phyloP scores from a whole-genome alignment of 192 early-diverging fungal species.

The Diversispora epigaea region DNA sequence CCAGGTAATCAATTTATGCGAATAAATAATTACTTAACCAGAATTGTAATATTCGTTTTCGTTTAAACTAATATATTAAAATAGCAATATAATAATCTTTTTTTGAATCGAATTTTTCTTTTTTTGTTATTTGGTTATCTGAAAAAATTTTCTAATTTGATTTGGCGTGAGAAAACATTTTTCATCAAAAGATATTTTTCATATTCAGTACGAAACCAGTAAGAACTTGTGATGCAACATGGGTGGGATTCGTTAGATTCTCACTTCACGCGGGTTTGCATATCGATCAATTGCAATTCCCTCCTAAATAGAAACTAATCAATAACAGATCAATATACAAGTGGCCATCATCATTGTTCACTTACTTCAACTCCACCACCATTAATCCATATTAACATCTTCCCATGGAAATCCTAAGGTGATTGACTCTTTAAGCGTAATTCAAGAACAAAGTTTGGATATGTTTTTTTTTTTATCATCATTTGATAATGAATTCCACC shows the following conservation, averaged over 20 bases:
- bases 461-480: not conserved
- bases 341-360: conserved; percentile 1
- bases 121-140: no score
- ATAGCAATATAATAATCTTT: no score
- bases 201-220: conserved; percentile 17
- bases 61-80: no score
- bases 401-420: conserved; percentile 1
- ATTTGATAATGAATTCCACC: not conserved
- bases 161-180: no score
- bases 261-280: not conserved
- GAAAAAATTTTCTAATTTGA: no score
- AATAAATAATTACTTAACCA: no score
- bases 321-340: conserved; percentile 5
- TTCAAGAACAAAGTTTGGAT: not conserved
- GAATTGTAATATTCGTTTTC: no score
- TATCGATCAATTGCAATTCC: conserved; percentile 12
- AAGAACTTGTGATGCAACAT: conserved; percentile 12
- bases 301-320: conserved; percentile 2
- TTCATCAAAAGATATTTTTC: conserved; percentile 8
- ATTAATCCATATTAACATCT: conserved; percentile 3
- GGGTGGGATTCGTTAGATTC: conserved; percentile 6
- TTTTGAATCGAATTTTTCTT: no score
- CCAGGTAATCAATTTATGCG: no score
- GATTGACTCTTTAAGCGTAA: conserved; percentile 3
- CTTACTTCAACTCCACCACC: conserved; percentile 16